Percentiles rank a stretch among this genome's conserved stretches.
Evolutionary conservation across 768 basidiomycete genomes (phyloP).

Genomic region (Lactarius hatsudake): DNA sequence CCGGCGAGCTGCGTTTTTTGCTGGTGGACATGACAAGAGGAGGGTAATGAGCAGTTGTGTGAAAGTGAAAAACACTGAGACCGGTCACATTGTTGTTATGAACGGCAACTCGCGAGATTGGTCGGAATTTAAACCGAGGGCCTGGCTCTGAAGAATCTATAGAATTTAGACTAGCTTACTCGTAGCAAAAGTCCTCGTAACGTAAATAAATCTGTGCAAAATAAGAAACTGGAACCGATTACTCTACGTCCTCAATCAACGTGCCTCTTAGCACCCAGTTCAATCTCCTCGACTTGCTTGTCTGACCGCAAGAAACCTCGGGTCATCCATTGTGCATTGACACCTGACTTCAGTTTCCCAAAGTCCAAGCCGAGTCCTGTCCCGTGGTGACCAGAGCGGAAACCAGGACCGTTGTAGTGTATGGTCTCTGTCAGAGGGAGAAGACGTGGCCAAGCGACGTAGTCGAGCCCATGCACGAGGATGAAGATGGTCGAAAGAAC

Average conservation of each 20-base stretch:
- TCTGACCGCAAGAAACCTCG: constrained; percentile 34
- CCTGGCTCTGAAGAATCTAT: constrained; percentile 2
- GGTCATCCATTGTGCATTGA: constrained; percentile 42
- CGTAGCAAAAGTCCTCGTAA: background rate
- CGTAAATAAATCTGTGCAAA: constrained; percentile 8
- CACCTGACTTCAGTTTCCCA: constrained; percentile 36
- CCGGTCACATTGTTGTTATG: constrained; percentile 4
- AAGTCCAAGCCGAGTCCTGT: constrained; percentile 56
- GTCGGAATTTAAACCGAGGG: constrained; percentile 20
- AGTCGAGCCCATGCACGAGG: constrained; percentile 82
- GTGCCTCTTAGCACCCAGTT: constrained; percentile 80
- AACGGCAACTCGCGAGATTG: constrained; percentile 22
- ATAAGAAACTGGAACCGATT: background rate
- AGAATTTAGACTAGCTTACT: constrained; percentile 7
- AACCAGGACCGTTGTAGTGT: constrained; percentile 87
- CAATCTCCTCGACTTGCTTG: constrained; percentile 62
- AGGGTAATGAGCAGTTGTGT: constrained; percentile 22
- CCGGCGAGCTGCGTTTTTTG: constrained; percentile 75
- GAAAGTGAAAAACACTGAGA: constrained; percentile 12
- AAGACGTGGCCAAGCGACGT: constrained; percentile 92
- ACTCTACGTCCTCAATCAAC: constrained; percentile 49
- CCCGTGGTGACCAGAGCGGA: constrained; percentile 71
- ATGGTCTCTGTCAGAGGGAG: constrained; percentile 76
- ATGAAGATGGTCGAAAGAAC: constrained; percentile 68
- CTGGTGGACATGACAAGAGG: constrained; percentile 39